Base-by-base conservation (phyloP, 2,329 filamentous ascomycete genomes). In the Epichloe aotearoae region DNA sequence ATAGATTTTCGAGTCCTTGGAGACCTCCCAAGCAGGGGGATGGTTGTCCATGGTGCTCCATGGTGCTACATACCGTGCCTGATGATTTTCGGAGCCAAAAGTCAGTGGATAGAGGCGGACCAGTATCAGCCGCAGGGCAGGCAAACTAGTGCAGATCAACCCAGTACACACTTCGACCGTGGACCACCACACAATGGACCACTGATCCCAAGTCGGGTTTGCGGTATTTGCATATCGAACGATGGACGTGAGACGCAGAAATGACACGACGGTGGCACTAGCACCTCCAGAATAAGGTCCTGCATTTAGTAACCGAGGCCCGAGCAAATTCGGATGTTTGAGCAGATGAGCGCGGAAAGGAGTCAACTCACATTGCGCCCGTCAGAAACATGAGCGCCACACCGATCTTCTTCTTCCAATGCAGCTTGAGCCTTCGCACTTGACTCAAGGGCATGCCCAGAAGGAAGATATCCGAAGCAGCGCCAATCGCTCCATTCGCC, bases 401-500 rank as follows among this genome's bases (percentile, higher is more conserved):
- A 15, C 67, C 63, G 4, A 69, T 37, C 58, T 70, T 73, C 59
- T 72, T 72, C 58, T 68, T 69, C 58, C 62, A 66, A 38, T 65
- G 63, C 10, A 73, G 55, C 5, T 66, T 60, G 14, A 74, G 57
- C 3, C 61, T 53, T 5, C 63, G 52, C 2, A 75, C 46, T 33
- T 69, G 65, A 33, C 64, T 65, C 4, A 74, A 59, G 1, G 75
- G 73, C 3, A 78, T 60, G 0, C 62, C 64, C 39, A 77, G 60
- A 52, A 77, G 70, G 60, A 67, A 69, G 3, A 75, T 2, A 51
- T 78, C 75, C 20, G 73, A 62, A 0, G 60, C 61, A 45, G 77
- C 75, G 48, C 69, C 72, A 43, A 73, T 65, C 1, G 59, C 66
- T 1, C 72, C 73, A 33, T 72, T 71, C 5, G 68, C 64, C 72